Percentiles rank a stretch among this genome's conserved stretches.
phyloP scores from a whole-genome alignment of 257 asterid genomes.

The Solanum tarapatanum region DNA sequence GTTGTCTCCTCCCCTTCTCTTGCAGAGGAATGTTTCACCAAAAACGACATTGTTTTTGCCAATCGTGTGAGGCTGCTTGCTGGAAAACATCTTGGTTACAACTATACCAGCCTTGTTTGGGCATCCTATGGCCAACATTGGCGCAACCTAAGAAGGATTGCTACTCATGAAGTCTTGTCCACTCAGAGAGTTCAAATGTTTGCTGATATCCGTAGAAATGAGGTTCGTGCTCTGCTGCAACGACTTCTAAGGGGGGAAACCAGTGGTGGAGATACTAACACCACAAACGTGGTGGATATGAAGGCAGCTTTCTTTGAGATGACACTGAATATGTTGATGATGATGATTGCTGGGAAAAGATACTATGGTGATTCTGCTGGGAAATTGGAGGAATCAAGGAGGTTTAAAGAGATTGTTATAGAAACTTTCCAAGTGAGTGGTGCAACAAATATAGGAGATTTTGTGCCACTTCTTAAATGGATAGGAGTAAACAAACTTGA shows the following conservation, averaged over 20 bases:
- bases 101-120: conserved; percentile 55
- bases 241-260: background rate
- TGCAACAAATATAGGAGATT: conserved; percentile 23
- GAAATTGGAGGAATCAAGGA: conserved; percentile 4
- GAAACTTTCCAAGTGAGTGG: conserved; percentile 7
- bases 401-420: conserved; percentile 15
- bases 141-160: conserved; percentile 26
- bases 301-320: conserved; percentile 17
- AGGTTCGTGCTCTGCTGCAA: conserved; percentile 2
- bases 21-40: conserved; percentile 56
- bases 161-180: conserved; percentile 26
- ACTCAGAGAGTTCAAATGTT: conserved; percentile 10
- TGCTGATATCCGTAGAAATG: conserved; percentile 1
- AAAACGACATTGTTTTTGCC: conserved; percentile 53
- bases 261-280: background rate
- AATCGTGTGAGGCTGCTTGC: conserved; percentile 54
- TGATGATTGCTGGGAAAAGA: conserved; percentile 32
- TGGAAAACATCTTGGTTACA: conserved; percentile 55
- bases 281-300: conserved; percentile 8
- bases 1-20: conserved; percentile 49
- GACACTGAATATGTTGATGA: conserved; percentile 25
- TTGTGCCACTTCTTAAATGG: conserved; percentile 21
- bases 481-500: conserved; percentile 16
- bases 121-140: conserved; percentile 34
- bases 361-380: conserved; percentile 12